Evolutionary conservation across 805 yeast genomes (phyloP).

Genomic region (Starmerella floris): DNA sequence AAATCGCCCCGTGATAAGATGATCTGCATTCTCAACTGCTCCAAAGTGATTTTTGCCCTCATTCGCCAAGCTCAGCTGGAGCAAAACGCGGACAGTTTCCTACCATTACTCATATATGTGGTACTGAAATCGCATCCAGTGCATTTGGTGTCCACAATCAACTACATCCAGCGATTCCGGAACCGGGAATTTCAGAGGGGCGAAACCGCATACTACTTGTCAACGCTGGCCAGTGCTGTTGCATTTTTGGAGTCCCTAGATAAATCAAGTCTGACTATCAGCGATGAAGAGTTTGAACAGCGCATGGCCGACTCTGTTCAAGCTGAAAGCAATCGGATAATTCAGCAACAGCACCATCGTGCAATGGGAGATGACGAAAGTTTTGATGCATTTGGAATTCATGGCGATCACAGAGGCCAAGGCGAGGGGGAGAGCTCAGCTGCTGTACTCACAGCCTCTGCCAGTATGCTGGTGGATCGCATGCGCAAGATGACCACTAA

Average conservation of each 20-base stretch:
- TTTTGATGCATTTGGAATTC: neutral
- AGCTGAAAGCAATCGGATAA: conserved; percentile 28
- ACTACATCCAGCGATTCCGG: conserved; percentile 75
- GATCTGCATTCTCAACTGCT: conserved; percentile 78
- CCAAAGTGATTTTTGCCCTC: conserved; percentile 82
- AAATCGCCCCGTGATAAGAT: conserved; percentile 92
- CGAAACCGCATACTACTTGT: conserved; percentile 80
- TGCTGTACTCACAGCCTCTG: conserved; percentile 30
- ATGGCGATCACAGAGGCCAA: neutral
- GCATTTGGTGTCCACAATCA: conserved; percentile 60
- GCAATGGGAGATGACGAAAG: neutral
- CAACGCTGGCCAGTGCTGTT: conserved; percentile 82
- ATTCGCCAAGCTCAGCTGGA: conserved; percentile 53
- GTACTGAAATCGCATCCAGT: conserved; percentile 55
- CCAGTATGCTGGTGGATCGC: conserved; percentile 40
- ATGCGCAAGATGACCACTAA: conserved; percentile 29
- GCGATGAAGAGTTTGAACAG: conserved; percentile 44
- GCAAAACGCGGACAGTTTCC: conserved; percentile 85
- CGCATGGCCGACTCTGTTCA: conserved; percentile 30
- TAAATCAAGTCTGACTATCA: conserved; percentile 44
- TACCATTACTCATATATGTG: conserved; percentile 77
- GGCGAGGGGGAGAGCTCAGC: conserved; percentile 21
- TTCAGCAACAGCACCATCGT: conserved; percentile 18
- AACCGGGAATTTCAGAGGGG: conserved; percentile 64
- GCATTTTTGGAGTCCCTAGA: conserved; percentile 57